These are phyloP conservation scores for Carallia pectinifolia DNA, from an alignment of 345 rosid species.

Conservation along the genomic window DNA sequence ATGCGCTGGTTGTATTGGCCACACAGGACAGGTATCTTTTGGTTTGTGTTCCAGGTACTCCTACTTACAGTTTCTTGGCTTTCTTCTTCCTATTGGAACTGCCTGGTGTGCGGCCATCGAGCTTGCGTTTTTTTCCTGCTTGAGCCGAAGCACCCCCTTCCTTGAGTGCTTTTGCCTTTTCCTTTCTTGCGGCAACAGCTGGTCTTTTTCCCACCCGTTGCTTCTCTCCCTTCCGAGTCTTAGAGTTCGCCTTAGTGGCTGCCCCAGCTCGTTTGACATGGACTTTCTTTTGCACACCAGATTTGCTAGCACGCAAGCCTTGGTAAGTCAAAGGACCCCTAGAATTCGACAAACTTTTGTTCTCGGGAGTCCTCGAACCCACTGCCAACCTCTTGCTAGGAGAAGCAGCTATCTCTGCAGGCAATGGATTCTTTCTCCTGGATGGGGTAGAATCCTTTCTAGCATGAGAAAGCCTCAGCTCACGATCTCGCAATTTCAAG, in stretches of 20 bases:
- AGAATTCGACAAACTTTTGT: constrained; percentile 15
- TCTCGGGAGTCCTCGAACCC: constrained; percentile 43
- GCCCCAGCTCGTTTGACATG: constrained; percentile 33
- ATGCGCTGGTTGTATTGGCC: neutral
- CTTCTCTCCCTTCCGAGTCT: constrained; percentile 30
- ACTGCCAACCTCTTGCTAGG: constrained; percentile 45
- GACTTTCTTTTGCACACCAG: constrained; percentile 54
- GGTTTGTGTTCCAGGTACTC: neutral
- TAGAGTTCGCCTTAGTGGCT: constrained; percentile 31
- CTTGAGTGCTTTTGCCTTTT: constrained; percentile 39
- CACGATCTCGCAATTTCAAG: constrained; percentile 73
- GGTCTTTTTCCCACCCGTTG: constrained; percentile 58
- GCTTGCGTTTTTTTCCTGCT: constrained; percentile 68
- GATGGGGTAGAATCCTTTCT: constrained; percentile 58
- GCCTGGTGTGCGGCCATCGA: constrained; percentile 57
- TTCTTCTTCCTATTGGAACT: constrained; percentile 55
- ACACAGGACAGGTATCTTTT: neutral
- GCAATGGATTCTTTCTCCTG: constrained; percentile 53
- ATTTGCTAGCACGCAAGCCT: constrained; percentile 80
- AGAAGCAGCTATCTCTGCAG: constrained; percentile 28
- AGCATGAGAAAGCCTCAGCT: constrained; percentile 63
- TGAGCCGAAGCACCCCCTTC: constrained; percentile 41
- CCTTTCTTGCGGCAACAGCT: constrained; percentile 81
- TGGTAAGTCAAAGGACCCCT: constrained; percentile 58
- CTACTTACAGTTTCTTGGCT: constrained; percentile 38